These are phyloP conservation scores for Teunomyces tritomae DNA, from an alignment of 805 yeast species.

Conservation along the genomic window DNA sequence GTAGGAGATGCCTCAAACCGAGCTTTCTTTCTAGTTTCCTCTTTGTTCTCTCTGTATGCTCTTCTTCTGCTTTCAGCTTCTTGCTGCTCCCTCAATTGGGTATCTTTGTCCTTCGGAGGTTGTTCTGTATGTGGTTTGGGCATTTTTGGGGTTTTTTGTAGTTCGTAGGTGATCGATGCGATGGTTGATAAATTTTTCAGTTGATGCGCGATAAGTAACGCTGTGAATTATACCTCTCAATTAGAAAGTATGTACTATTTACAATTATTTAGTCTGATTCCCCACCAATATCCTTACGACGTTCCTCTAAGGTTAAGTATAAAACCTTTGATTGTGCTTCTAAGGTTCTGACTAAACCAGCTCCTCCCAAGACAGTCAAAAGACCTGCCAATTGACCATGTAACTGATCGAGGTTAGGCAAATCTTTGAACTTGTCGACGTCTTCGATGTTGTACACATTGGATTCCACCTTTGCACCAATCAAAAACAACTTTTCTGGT, in stretches of 20 bases:
- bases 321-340: constrained; percentile 64
- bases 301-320: constrained; percentile 72
- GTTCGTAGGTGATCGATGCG: neutral
- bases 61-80: constrained; percentile 43
- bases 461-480: constrained; percentile 82
- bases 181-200: constrained; percentile 8
- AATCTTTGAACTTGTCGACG: constrained; percentile 62
- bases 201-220: neutral
- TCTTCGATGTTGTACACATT: constrained; percentile 50
- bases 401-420: constrained; percentile 69
- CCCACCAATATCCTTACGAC: constrained; percentile 39
- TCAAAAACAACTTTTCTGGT: constrained; percentile 70
- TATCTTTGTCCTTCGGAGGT: constrained; percentile 14
- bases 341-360: constrained; percentile 80
- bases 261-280: constrained; percentile 14
- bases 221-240: neutral
- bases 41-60: constrained; percentile 48
- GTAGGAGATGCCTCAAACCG: constrained; percentile 35
- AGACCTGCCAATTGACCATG: constrained; percentile 83
- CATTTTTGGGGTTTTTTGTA: neutral
- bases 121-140: constrained; percentile 4
- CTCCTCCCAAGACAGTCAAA: constrained; percentile 83
- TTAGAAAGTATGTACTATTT: neutral
- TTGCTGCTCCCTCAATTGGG: constrained; percentile 17
- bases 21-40: constrained; percentile 43